phyloP scores from a whole-genome alignment of 2,329 filamentous ascomycete species.

The Trichoderma gracile region DNA sequence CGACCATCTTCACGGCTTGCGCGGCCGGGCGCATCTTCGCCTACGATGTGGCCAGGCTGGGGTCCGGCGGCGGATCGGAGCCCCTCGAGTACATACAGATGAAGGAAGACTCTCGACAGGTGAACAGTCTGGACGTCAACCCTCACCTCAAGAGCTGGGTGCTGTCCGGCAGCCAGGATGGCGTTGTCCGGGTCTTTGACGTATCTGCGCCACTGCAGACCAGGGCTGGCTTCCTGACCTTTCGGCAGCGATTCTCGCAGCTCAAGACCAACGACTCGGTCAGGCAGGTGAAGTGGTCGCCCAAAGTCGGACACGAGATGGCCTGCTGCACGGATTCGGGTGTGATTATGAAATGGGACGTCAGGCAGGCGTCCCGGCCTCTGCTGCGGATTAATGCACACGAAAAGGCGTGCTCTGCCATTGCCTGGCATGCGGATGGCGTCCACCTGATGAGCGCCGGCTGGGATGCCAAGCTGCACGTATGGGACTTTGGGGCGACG shows the following conservation, averaged over 20 bases:
- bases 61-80: constrained; percentile 45
- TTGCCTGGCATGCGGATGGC: constrained; percentile 69
- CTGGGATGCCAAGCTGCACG: constrained; percentile 60
- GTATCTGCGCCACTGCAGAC: constrained; percentile 51
- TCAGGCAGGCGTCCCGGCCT: constrained; percentile 55
- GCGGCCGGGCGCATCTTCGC: constrained; percentile 65
- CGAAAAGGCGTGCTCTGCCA: constrained; percentile 59
- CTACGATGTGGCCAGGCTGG: constrained; percentile 59
- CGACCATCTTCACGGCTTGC: constrained; percentile 62
- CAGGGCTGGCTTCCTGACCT: constrained; percentile 52
- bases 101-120: constrained; percentile 62
- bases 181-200: constrained; percentile 63
- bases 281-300: constrained; percentile 66
- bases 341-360: constrained; percentile 64
- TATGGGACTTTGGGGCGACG: constrained; percentile 64
- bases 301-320: constrained; percentile 61
- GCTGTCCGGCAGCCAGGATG: constrained; percentile 65
- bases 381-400: constrained; percentile 62
- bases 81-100: constrained; percentile 59
- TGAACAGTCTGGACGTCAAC: constrained; percentile 64
- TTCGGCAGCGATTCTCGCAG: constrained; percentile 48
- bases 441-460: constrained; percentile 65
- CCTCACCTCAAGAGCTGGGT: constrained; percentile 59
- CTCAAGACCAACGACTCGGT: constrained; percentile 48
- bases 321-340: constrained; percentile 65